Percentiles rank a stretch among this genome's conserved stretches.
These are phyloP conservation scores for Dothideomycetidae sp. DNA, from an alignment of 2,329 filamentous ascomycete genomes.

Conservation along the genomic window DNA sequence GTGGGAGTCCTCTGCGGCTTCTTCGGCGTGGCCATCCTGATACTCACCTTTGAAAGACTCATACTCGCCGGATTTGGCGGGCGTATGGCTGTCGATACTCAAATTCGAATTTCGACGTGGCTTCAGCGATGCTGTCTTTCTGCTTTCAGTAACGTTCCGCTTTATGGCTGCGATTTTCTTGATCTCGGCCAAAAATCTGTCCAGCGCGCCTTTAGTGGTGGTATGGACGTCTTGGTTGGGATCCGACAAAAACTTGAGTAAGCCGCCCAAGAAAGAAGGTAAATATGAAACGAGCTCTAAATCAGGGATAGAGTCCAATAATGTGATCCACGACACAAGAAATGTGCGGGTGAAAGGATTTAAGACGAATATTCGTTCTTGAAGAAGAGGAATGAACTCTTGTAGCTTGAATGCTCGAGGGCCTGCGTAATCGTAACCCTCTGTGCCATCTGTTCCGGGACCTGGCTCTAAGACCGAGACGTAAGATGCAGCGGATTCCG, in stretches of 20 bases:
- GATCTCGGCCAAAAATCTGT: constrained; percentile 85
- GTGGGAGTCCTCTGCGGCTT: constrained; percentile 21
- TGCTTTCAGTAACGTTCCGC: constrained; percentile 79
- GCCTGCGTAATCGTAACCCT: constrained; percentile 21
- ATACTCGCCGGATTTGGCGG: constrained; percentile 32
- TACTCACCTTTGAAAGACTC: constrained; percentile 44
- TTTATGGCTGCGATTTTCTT: constrained; percentile 88
- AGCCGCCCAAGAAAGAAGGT: constrained; percentile 76
- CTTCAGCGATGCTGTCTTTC: constrained; percentile 50
- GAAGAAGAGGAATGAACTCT: constrained; percentile 80
- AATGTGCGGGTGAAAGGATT: constrained; percentile 94
- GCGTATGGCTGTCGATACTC: constrained; percentile 23
- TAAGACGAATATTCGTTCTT: constrained; percentile 85
- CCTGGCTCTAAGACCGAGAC: constrained; percentile 68
- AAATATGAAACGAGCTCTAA: constrained; percentile 86
- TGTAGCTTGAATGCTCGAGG: constrained; percentile 77
- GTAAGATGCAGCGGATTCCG: constrained; percentile 88
- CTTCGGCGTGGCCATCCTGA: constrained; percentile 15
- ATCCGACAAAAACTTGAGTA: constrained; percentile 86
- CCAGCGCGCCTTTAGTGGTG: constrained; percentile 73
- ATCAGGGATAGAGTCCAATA: constrained; percentile 92
- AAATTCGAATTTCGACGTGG: constrained; percentile 57
- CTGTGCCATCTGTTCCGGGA: constrained; percentile 35
- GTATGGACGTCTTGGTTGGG: constrained; percentile 89
- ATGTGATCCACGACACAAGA: constrained; percentile 85